Base-by-base conservation (phyloP, 371 early-diverging fungal genomes). In the Dichotomocladium elegans region DNA sequence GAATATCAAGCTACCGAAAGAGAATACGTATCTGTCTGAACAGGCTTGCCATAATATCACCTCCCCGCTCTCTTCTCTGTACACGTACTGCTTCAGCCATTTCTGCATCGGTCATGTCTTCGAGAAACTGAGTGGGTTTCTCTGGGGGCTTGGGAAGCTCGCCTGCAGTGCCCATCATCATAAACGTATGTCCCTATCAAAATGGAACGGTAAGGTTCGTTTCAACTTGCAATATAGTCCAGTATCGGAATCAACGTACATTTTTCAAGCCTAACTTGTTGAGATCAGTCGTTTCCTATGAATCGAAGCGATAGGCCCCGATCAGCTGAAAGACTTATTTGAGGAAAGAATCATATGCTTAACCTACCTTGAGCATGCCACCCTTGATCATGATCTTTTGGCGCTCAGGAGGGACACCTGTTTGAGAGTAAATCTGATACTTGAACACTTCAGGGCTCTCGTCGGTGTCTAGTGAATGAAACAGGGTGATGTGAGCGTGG, bases 81-180 rank as follows among this genome's bases (percentile, higher is more conserved):
- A 15, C 5, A 48, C 81, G 60, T 79, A 90, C 91, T 17, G 92
- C 92, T 68, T 91, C 82, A 2, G 91, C 88, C 15, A 93, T 61
- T 66, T 96, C 81, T 26, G 82, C 79, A 40, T 93, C 93, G 3
- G 92, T 81, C 90, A 96, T 90, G 60, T 95, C 96, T 70, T 96
- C 97, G 35, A 93, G 61, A 58, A 98, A 98, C 47, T 83, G 67
- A 7, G 77, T 72, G 30, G 82, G 81, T 48, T 87, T 74, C 15
- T 63, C 71, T 5, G 95, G 86, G 0, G 79, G 87, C 55, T 89
- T 88, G 14, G 92, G 87, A 10, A 90, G 72, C 63, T 93, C 96
- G 35, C 92, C 94, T 0, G 86, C 91, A 8, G 96, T 93, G 24
- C 97, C 98, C 93, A 96, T 93, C 94, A 98, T 92, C 87, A 87